Percentiles rank a stretch among this genome's conserved stretches.
phyloP scores from a whole-genome alignment of 192 early-diverging fungal genomes.

The Linnemannia elongata region DNA sequence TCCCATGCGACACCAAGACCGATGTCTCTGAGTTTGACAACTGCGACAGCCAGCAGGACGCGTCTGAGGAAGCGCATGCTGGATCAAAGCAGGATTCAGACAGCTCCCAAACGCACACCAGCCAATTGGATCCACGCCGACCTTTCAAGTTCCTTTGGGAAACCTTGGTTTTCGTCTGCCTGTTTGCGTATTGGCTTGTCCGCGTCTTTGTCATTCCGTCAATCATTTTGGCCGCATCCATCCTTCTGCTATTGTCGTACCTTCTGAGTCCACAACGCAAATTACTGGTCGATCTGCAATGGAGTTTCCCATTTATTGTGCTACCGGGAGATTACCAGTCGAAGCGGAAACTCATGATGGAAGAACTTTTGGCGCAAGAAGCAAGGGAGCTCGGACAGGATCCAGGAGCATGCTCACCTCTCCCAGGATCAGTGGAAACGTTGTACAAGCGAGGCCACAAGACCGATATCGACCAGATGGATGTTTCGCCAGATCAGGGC shows the following conservation, averaged over 20 bases:
- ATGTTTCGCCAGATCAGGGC: constrained; percentile 7
- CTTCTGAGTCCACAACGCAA: constrained; percentile 51
- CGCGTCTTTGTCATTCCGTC: constrained; percentile 52
- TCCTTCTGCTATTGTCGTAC: constrained; percentile 44
- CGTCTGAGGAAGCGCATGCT: neutral
- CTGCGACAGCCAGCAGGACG: constrained; percentile 15
- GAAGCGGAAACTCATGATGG: constrained; percentile 54
- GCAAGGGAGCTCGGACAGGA: constrained; percentile 37
- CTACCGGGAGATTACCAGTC: constrained; percentile 54
- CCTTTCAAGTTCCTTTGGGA: constrained; percentile 38
- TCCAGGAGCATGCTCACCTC: constrained; percentile 21
- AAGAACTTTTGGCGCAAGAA: constrained; percentile 44
- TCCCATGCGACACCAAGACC: neutral
- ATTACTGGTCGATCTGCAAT: constrained; percentile 51
- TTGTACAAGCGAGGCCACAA: constrained; percentile 32
- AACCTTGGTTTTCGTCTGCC: constrained; percentile 20
- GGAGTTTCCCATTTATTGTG: constrained; percentile 53
- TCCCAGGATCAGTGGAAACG: constrained; percentile 46
- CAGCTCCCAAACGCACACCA: neutral
- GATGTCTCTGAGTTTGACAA: neutral
- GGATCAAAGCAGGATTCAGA: neutral
- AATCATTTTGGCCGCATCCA: constrained; percentile 45
- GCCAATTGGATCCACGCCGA: constrained; percentile 34
- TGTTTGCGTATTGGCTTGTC: constrained; percentile 47
- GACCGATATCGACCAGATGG: constrained; percentile 55